Conservation (phyloP, 352 stramenopile species). For the Blastocystis sp. region DNA sequence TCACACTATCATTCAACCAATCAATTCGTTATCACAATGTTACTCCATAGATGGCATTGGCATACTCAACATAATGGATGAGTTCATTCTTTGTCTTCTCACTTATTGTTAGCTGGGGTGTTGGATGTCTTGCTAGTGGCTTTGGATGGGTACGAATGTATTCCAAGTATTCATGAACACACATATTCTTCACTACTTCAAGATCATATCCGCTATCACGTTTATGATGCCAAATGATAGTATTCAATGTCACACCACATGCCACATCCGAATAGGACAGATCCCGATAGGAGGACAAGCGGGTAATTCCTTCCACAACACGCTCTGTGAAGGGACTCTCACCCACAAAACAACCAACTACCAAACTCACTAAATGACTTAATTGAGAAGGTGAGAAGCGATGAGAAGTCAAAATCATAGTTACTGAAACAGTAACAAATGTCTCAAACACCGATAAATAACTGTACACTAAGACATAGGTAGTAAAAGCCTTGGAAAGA, state of each 20-base stretch:
- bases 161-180: background rate
- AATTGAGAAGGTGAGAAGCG: background rate
- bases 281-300: background rate
- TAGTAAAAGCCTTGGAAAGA: background rate
- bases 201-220: background rate
- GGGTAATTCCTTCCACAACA: background rate
- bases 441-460: too few species aligned
- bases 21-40: background rate
- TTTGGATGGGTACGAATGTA: background rate
- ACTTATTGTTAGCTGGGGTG: background rate
- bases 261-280: background rate
- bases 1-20: background rate
- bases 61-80: conserved; percentile 4
- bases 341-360: background rate
- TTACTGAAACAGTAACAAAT: background rate
- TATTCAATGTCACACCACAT: background rate
- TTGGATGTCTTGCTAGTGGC: background rate
- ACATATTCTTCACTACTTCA: background rate
- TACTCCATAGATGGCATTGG: conserved; percentile 3
- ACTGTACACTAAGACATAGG: too few species aligned
- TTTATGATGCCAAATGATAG: conserved; percentile 37
- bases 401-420: background rate
- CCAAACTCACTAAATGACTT: background rate
- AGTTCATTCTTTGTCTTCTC: background rate
- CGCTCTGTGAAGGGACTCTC: background rate